phyloP scores from a whole-genome alignment of 2,329 filamentous ascomycete species.

The Aspergillus quadricinctus region DNA sequence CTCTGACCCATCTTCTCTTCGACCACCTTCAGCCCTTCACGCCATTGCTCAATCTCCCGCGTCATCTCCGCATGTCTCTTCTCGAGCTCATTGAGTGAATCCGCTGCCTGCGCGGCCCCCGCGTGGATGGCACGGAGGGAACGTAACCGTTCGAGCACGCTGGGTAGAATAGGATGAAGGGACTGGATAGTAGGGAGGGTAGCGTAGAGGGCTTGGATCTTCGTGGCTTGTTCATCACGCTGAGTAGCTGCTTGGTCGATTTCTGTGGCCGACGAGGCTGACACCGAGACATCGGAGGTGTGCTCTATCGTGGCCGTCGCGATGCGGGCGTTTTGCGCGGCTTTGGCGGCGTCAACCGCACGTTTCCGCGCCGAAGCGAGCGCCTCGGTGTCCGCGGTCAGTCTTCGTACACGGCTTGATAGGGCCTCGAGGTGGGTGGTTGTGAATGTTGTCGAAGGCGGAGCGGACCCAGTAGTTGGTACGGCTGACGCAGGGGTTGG shows the following conservation, averaged over 20 bases:
- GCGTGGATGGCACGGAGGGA: conserved; percentile 81
- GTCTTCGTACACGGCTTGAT: conserved; percentile 39
- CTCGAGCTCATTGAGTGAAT: conserved; percentile 73
- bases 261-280: conserved; percentile 47
- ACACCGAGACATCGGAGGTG: conserved; percentile 21
- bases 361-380: conserved; percentile 41
- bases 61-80: conserved; percentile 76
- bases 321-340: conserved; percentile 37
- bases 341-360: conserved; percentile 40
- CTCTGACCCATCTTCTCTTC: conserved; percentile 70
- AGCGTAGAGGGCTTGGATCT: conserved; percentile 88
- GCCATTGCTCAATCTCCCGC: conserved; percentile 80
- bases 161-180: conserved; percentile 76
- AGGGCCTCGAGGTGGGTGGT: conserved; percentile 43
- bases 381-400: conserved; percentile 43
- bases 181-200: conserved; percentile 84
- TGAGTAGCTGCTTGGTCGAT: conserved; percentile 44
- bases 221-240: conserved; percentile 66
- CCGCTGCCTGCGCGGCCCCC: conserved; percentile 75
- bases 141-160: conserved; percentile 77
- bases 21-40: conserved; percentile 71
- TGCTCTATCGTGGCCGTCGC: conserved; percentile 29
- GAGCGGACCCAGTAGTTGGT: conserved; percentile 15
- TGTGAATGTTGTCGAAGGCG: conserved; percentile 26
- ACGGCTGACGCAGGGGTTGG: conserved; percentile 27